phyloP scores from a whole-genome alignment of 2,329 filamentous ascomycete species.

The Neopestalotiopsis sp. region DNA sequence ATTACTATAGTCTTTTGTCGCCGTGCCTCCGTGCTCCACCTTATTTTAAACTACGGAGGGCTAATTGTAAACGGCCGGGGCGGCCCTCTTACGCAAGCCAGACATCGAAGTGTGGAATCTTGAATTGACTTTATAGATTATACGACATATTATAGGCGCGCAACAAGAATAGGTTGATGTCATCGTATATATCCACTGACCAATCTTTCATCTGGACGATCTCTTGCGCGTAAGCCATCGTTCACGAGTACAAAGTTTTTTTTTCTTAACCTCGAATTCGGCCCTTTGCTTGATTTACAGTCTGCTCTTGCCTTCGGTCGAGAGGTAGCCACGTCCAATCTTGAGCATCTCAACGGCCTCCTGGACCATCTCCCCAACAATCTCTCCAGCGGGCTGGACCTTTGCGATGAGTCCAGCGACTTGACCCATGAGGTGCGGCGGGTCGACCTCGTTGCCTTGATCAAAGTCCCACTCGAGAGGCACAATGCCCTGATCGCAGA shows the following conservation, averaged over 20 bases:
- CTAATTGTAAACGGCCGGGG: neutral
- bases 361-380: slow-evolving; percentile 88
- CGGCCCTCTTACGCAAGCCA: neutral
- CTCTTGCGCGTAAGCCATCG: neutral
- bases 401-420: slow-evolving; percentile 79
- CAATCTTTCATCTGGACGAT: neutral
- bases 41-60: neutral
- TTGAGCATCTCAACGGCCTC: slow-evolving; percentile 74
- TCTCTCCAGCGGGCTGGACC: slow-evolving; percentile 80
- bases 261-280: neutral
- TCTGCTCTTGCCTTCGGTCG: slow-evolving; percentile 14
- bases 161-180: no score
- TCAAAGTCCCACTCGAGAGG: slow-evolving; percentile 86
- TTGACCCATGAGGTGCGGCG: slow-evolving; percentile 92
- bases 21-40: neutral
- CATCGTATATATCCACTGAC: neutral
- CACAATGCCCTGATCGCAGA: slow-evolving; percentile 79
- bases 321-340: slow-evolving; percentile 64
- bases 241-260: neutral
- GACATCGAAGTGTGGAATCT: neutral
- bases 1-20: neutral
- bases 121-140: neutral
- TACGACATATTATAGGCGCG: no score
- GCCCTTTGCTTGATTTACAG: neutral
- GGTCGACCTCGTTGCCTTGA: slow-evolving; percentile 79